A percentile compares a stretch with the other conserved stretches of the same genome.
phyloP scores from a whole-genome alignment of 257 asterid species.

The Lantana camara region DNA sequence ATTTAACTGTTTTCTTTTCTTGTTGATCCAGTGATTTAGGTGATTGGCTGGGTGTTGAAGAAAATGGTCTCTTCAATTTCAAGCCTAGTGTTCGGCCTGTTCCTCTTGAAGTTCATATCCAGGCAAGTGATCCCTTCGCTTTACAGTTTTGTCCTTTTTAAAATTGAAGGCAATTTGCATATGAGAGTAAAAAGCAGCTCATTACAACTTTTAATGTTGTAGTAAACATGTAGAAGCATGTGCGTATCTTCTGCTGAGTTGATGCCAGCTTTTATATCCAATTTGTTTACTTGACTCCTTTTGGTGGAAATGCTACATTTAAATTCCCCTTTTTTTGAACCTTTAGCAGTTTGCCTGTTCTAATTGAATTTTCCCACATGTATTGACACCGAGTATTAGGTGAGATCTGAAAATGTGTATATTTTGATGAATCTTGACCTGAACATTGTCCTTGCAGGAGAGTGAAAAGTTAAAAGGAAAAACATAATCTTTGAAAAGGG shows the following conservation, averaged over 20 bases:
- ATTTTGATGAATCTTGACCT: background rate
- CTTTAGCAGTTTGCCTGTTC: background rate
- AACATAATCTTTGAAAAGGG: background rate
- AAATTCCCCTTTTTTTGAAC: background rate
- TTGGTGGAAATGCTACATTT: background rate
- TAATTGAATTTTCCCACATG: background rate
- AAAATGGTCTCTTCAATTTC: slow-evolving; percentile 89
- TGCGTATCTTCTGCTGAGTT: background rate
- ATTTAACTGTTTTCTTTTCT: slow-evolving; percentile 16
- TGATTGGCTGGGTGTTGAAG: slow-evolving; percentile 98
- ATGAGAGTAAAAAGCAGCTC: slow-evolving; percentile 10
- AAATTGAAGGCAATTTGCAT: slow-evolving; percentile 23
- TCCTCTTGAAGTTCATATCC: slow-evolving; percentile 99
- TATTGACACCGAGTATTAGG: background rate
- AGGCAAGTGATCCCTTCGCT: slow-evolving; percentile 58
- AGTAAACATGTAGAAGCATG: background rate
- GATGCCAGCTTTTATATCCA: background rate
- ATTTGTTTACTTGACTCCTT: background rate
- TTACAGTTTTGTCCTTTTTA: slow-evolving; percentile 25
- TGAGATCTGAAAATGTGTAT: background rate
- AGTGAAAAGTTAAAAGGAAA: background rate
- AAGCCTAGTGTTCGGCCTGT: slow-evolving; percentile 99
- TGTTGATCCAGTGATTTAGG: slow-evolving; percentile 77
- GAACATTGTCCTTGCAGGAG: background rate
- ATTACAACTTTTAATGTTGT: slow-evolving; percentile 3